Evolutionary conservation across 75 land plant genomes (phyloP), one percentile per base, ranked within the genome.

Genomic region (Selaginella moellendorffii): DNA sequence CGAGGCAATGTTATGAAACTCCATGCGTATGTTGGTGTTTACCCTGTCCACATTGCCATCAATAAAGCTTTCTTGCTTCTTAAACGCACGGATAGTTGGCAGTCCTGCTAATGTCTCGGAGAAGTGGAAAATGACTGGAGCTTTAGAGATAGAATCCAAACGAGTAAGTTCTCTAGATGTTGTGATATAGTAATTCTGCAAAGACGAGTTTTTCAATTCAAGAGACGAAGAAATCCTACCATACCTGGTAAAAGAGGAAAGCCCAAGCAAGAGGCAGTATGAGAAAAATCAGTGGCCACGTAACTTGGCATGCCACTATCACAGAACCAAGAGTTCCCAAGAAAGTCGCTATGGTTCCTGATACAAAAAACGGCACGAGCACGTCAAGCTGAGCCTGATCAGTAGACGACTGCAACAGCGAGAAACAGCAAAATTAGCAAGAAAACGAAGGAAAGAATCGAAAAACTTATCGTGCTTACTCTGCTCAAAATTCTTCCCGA

Each of bases 91-190:
- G 26, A 95, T 89, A 1, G 88, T 91, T 68, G 72, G 69, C 26
- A 89, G 80, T 0, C 99, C 99, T 26, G 83, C 68, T 24, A 95
- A 71, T 31, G 85, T 89, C 70, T 89, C 98, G 30, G 96, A 80
- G 68, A 93, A 93, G 64, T 93, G 98, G 71, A 87, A 88, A 54
- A 95, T 89, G 0, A 95, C 88, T 27, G 99, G 99, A 28, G 99
- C 96, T 69, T 95, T 86, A 0, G 91, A 89, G 65, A 95, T 82
- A 18, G 90, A 82, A 42, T 90, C 97, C 1, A 95, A 77, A 8
- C 99, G 77, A 17, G 99, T 90, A 51, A 95, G 42, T 69, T 95
- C 99, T 8, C 99, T 79, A 28, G 96, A 95, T 24, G 97, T 66
- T 30, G 82, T 17, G 54, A 92, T 79, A 61, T 76, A 92, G 52